Evolutionary conservation across 768 basidiomycete species (phyloP), one percentile per base, ranked within the genome.

Genomic region (Gloeophyllum trabeum): DNA sequence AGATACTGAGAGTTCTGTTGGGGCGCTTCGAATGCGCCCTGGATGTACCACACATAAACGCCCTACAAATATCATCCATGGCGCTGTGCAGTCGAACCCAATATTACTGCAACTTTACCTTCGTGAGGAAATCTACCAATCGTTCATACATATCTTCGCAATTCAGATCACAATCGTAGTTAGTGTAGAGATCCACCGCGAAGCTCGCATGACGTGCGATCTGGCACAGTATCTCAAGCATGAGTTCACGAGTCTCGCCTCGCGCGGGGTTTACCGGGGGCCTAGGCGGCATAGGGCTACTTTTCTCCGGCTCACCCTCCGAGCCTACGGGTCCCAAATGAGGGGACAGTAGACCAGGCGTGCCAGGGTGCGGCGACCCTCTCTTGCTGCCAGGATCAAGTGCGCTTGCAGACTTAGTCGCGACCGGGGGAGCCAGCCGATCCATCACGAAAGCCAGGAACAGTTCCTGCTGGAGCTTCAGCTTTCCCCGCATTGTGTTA

Each of bases 151-250:
- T 62, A 58, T 98, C 94, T 64, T 98, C 96, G 58, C 89, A 91
- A 54, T 97, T 94, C 49, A 85, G 79, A 54, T 96, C 91, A 54
- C 92, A 97, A 56, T 99, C 96, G 59, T 97, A 99, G 59, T 98
- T 99, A 42, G 79, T 73, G 65, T 90, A 99, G 12, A 96, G 66
- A 53, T 98, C 91, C 36, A 94, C 88, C 85, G 96, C 90, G 65
- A 94, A 93, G 55, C 81, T 87, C 2, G 87, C 77, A 51, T 85
- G 79, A 2, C 83, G 70, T 13, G 87, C 81, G 35, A 93, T 75
- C 42, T 87, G 82, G 42, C 73, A 74, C 20, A 98, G 64, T 4
- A 85, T 85, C 59, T 97, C 94, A 45, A 99, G 65, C 53, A 98
- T 79, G 43, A 98, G 64, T 54, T 94, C 88, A 19, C 91, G 76